Conservation (phyloP, 2,329 filamentous ascomycete genomes). For the Pseudogymnoascus sp. region DNA sequence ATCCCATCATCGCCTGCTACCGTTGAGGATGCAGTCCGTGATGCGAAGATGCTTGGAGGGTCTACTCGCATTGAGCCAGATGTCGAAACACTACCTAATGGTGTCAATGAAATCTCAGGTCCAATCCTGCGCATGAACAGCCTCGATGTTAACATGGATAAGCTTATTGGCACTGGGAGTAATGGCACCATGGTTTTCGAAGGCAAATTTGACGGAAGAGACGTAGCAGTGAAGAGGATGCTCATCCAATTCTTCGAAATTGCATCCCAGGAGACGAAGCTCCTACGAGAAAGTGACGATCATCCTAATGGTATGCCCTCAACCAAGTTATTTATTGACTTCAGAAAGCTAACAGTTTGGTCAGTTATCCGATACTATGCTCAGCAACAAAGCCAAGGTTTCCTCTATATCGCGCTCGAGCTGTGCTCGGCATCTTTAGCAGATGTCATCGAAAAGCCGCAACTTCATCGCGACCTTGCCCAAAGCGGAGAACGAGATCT, state of each 20-base stretch:
- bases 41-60: constrained; percentile 49
- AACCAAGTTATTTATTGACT: background rate
- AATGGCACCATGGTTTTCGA: constrained; percentile 96
- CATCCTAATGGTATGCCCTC: constrained; percentile 64
- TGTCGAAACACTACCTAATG: constrained; percentile 46
- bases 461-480: constrained; percentile 59
- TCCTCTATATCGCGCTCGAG: constrained; percentile 93
- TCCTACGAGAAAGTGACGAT: constrained; percentile 87
- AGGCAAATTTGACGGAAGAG: constrained; percentile 86
- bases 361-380: constrained; percentile 90
- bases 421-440: constrained; percentile 88
- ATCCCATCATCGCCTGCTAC: constrained; percentile 30
- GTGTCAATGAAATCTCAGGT: constrained; percentile 52
- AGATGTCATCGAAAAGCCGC: constrained; percentile 75
- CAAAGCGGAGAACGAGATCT: constrained; percentile 66
- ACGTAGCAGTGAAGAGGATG: constrained; percentile 95
- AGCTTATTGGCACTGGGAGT: constrained; percentile 68
- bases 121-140: constrained; percentile 53
- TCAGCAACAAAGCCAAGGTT: constrained; percentile 78
- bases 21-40: constrained; percentile 52
- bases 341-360: constrained; percentile 20
- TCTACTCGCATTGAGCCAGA: constrained; percentile 49
- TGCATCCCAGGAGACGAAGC: constrained; percentile 83
- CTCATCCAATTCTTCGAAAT: constrained; percentile 93
- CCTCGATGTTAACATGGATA: constrained; percentile 54